Evolutionary conservation across 305 asterid species (phyloP).

Genomic region (Fraxinus latifolia): DNA sequence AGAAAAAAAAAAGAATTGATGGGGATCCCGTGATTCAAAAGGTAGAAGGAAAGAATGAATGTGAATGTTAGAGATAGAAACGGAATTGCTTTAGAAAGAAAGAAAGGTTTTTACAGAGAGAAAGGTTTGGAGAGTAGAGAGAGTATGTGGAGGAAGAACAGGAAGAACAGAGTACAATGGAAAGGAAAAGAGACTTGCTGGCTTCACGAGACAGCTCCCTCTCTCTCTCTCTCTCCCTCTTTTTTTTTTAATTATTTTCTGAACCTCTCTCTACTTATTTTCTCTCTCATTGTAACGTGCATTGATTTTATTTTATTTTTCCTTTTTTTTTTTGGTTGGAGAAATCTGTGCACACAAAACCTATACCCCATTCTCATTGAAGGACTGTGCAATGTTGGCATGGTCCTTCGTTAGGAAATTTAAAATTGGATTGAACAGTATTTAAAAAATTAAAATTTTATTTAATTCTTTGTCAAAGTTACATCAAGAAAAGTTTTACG

Average conservation of each 20-base stretch:
- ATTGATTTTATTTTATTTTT: neutral
- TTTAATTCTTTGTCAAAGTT: neutral
- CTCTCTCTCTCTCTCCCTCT: neutral
- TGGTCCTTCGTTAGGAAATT: neutral
- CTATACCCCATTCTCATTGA: neutral
- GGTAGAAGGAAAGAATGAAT: slow-evolving; percentile 61
- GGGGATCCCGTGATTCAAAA: slow-evolving; percentile 69
- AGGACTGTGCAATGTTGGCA: neutral
- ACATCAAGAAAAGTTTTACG: neutral
- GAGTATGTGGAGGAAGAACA: slow-evolving; percentile 21
- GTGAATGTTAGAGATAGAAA: slow-evolving; percentile 15
- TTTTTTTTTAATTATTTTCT: neutral
- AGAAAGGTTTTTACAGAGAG: neutral
- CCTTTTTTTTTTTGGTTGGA: neutral
- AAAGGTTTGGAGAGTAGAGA: slow-evolving; percentile 17
- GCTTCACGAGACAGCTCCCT: slow-evolving; percentile 42
- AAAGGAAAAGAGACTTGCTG: slow-evolving; percentile 15
- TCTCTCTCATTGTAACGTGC: neutral
- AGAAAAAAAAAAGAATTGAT: slow-evolving; percentile 16
- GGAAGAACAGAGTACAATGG: slow-evolving; percentile 30
- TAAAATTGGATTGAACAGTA: neutral
- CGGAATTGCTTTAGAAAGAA: neutral
- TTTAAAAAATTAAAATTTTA: neutral
- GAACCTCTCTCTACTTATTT: neutral
- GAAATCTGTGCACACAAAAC: neutral